Base-by-base conservation (phyloP, 2,329 filamentous ascomycete species). In the Epichloe gansuensis region DNA sequence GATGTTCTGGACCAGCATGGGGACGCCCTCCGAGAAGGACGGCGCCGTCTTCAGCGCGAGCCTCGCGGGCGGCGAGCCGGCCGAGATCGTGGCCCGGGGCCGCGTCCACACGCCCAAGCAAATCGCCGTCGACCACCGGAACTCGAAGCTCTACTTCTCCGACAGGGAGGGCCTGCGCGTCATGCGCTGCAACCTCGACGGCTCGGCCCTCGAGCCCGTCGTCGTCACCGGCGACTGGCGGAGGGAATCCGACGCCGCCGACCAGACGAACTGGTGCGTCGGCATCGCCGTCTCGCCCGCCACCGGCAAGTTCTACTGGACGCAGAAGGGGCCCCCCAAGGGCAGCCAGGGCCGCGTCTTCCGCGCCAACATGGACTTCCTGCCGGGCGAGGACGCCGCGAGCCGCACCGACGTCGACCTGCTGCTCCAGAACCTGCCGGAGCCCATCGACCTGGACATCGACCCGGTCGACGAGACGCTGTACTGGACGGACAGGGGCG, bases 401-500 rank as follows among this genome's bases (percentile, higher is more conserved):
- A 61, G 53, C 9, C 64, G 74, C 1, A 57, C 64, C 0, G 73
- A 78, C 40, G 64, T 76, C 31, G 66, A 70, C 49, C 57, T 65
- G 2, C 51, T 81, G 2, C 59, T 74, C 4, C 59, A 69, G 4
- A 59, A 61, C 1, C 63, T 81, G 8, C 76, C 77, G 0, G 78
- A 81, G 59, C 74, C 76, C 0, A 76, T 82, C 53, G 77, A 82
- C 56, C 62, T 83, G 0, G 76, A 79, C 35, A 57, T 81, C 1
- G 76, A 81, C 15, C 68, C 70, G 12, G 63, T 66, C 0, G 59
- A 60, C 3, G 60, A 68, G 31, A 65, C 61, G 1, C 63, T 83
- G 27, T 82, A 78, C 61, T 82, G 79, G 80, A 81, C 79, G 0
- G 80, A 82, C 56, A 68, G 80, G 0, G 80, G 79, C 4, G 79